A percentile compares a stretch with the other conserved stretches of the same genome.
These are phyloP conservation scores for Phyllostachys edulis DNA, from an alignment of 176 grass and related monocot species.

Conservation along the genomic window DNA sequence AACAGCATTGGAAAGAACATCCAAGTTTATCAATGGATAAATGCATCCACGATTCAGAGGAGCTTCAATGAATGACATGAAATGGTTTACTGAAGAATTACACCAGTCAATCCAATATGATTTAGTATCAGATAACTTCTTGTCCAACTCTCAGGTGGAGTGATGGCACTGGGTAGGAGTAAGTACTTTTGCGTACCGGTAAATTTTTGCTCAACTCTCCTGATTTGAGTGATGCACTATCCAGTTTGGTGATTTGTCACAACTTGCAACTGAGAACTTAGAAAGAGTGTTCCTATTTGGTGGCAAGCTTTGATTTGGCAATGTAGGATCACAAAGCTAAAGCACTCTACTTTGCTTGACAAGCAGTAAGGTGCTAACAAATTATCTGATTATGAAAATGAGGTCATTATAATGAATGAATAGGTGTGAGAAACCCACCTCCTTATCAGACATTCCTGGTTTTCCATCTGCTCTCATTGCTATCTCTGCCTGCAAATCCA, in stretches of 20 bases:
- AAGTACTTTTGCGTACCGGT: background rate
- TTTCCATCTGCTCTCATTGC: conserved; percentile 95
- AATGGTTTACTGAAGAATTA: conserved; percentile 13
- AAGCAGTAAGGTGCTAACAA: conserved; percentile 8
- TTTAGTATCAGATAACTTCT: background rate
- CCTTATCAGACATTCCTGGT: conserved; percentile 91
- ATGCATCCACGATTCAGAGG: background rate
- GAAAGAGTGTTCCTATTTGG: conserved; percentile 16
- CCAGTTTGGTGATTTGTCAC: conserved; percentile 23
- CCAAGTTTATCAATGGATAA: conserved; percentile 1
- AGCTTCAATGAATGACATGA: background rate
- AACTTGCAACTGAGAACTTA: background rate
- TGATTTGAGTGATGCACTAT: background rate
- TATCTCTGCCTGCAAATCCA: conserved; percentile 79
- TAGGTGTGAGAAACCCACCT: conserved; percentile 46
- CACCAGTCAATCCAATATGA: conserved; percentile 2
- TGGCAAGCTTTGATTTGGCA: background rate
- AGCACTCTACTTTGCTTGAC: background rate
- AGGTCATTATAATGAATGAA: background rate
- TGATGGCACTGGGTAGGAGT: background rate
- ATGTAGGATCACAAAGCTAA: background rate
- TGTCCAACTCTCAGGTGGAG: background rate
- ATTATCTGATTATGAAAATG: background rate
- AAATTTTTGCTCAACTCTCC: background rate
- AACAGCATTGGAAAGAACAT: background rate